Evolutionary conservation across 2,329 filamentous ascomycete species (phyloP), one percentile per base, ranked within the genome.

Genomic region (Colletotrichum sp.): DNA sequence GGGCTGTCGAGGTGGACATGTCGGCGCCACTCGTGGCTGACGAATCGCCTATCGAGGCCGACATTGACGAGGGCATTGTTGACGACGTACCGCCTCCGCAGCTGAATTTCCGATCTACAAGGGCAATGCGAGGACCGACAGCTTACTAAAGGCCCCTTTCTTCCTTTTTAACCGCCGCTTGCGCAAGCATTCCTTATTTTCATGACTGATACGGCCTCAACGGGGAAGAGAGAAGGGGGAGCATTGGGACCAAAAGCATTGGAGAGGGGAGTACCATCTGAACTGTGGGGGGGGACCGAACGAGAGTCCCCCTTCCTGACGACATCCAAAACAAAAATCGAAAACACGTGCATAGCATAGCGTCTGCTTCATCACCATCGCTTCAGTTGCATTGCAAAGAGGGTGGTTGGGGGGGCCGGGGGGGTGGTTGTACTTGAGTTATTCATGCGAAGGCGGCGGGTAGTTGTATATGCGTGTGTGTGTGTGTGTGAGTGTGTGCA

Each of bases 41-140:
- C 16, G 36, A 72, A 52, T 57, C 48, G 44, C 57, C 67, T n/a
- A 77, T 77, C 13, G 68, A 79, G 30, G 79, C 83, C 24, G 84
- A 85, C 24, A 84, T 85, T 2, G 87, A 89, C 52, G 88, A 89
- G 76, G 84, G 84, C 18, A 80, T 87, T 18, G 44, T 52, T 52
- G 85, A 86, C 55, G 81, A 85, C 9, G 83, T 85, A 12, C 81
- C 81, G 44, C 72, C 83, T 5, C 86, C 86, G 2, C 85, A 83
- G 76, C 75, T 89, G 71, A 81, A 85, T 55, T 89, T 85, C 77
- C 85, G 84, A 75, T 88, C 87, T 39, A 87, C 87, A 18, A 81
- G 86, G 76, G 79, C 79, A 30, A 85, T 86, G 84, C 82, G 84
- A 18, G 65, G 75, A 34, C 70, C 63, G 36, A 34, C 24, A 13